Percentiles rank a stretch among this genome's conserved stretches.
Evolutionary conservation across 495 filamentous ascomycete species (phyloP).

Genomic region (Pyrenula massariospora): DNA sequence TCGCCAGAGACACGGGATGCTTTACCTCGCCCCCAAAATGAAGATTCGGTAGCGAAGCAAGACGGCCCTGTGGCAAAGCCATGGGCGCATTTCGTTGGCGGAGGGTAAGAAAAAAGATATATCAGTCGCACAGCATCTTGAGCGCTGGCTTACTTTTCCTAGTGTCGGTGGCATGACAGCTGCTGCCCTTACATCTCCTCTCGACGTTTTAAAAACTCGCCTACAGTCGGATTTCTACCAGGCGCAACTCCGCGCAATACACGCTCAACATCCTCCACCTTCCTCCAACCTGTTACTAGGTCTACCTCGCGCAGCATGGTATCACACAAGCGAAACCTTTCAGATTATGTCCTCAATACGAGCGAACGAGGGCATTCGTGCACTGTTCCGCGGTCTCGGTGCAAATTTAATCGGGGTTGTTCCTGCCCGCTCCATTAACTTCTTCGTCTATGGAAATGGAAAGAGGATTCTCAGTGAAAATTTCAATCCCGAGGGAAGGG

Average conservation of each 20-base stretch:
- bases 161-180: conserved; percentile 83
- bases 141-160: conserved; percentile 1
- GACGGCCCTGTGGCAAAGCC: conserved; percentile 53
- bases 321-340: conserved; percentile 44
- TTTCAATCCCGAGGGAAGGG: conserved; percentile 28
- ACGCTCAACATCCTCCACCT: conserved; percentile 20
- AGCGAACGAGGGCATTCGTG: conserved; percentile 40
- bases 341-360: conserved; percentile 44
- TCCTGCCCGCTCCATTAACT: conserved; percentile 46
- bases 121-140: too few species aligned
- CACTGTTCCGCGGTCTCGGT: conserved; percentile 46
- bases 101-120: conserved; percentile 62
- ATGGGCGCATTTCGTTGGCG: conserved; percentile 82
- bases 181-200: conserved; percentile 71
- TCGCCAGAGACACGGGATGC: conserved; percentile 52
- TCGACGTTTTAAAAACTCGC: conserved; percentile 84
- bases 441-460: conserved; percentile 47
- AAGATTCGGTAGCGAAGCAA: conserved; percentile 22
- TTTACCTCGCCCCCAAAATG: conserved; percentile 23
- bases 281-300: conserved; percentile 31
- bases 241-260: conserved; percentile 40
- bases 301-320: conserved; percentile 28
- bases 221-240: conserved; percentile 90
- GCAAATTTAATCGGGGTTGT: conserved; percentile 47
- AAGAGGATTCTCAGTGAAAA: conserved; percentile 36